Conservation (phyloP, 78 protist species). For the Neovahlkampfia damariscottae region DNA sequence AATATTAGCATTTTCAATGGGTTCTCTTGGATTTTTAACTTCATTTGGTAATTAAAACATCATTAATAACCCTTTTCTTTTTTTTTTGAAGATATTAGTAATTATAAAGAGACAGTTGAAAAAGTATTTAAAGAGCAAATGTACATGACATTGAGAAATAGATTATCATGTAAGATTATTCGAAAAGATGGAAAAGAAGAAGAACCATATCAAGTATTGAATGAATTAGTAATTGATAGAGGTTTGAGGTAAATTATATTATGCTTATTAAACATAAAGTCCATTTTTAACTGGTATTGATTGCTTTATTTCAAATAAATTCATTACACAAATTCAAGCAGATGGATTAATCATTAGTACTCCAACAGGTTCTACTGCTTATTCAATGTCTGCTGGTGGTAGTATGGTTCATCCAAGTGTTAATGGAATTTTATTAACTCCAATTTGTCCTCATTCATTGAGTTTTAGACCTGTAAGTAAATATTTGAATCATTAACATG, state of each 20-base stretch:
- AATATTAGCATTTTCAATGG: constrained; percentile 56
- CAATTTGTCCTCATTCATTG: constrained; percentile 80
- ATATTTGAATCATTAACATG: too few species aligned
- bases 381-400: constrained; percentile 80
- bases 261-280: too few species aligned
- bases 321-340: constrained; percentile 65
- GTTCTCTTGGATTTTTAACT: constrained; percentile 73
- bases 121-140: not conserved
- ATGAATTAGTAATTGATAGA: constrained; percentile 37
- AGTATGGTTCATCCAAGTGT: constrained; percentile 72
- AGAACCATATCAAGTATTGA: not conserved
- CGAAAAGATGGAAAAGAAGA: not conserved
- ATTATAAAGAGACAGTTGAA: too few species aligned
- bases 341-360: constrained; percentile 64
- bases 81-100: too few species aligned
- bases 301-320: constrained; percentile 42
- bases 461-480: constrained; percentile 84
- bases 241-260: too few species aligned
- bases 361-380: constrained; percentile 80
- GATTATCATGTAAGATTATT: constrained; percentile 4
- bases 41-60: constrained; percentile 33
- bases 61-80: not conserved
- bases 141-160: constrained; percentile 9
- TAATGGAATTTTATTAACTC: constrained; percentile 65
- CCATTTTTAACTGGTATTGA: constrained; percentile 61